Conservation (phyloP, 768 basidiomycete species). For the Hericium erinaceus region DNA sequence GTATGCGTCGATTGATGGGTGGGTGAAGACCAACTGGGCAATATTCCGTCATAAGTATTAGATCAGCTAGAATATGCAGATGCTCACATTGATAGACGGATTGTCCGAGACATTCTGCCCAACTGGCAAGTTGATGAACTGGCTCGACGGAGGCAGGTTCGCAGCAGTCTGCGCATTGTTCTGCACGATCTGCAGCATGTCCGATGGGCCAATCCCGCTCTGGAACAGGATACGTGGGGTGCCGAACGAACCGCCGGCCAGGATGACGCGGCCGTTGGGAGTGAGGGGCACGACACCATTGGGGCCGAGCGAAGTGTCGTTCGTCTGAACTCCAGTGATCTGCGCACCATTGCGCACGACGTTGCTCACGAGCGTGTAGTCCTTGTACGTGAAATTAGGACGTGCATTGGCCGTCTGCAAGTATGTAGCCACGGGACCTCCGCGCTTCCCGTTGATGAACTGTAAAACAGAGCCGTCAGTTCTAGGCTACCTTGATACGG, state of each 20-base stretch:
- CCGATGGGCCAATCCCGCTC: constrained; percentile 51
- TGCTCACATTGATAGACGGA: constrained; percentile 52
- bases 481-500: background rate
- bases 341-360: constrained; percentile 47
- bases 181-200: constrained; percentile 45
- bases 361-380: constrained; percentile 38
- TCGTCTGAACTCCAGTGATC: constrained; percentile 53
- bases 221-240: constrained; percentile 49
- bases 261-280: constrained; percentile 48
- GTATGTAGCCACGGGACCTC: constrained; percentile 52
- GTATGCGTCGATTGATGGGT: constrained; percentile 52
- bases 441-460: constrained; percentile 30
- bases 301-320: constrained; percentile 47
- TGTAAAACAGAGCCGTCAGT: background rate
- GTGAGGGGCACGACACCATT: constrained; percentile 47
- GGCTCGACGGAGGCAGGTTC: constrained; percentile 35
- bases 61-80: background rate
- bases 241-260: constrained; percentile 49
- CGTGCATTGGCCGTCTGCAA: constrained; percentile 46
- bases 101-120: constrained; percentile 51
- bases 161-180: constrained; percentile 35
- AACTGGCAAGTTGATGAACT: constrained; percentile 54
- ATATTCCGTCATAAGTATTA: background rate
- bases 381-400: constrained; percentile 40
- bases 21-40: constrained; percentile 48